Base-by-base conservation (phyloP, 225 moss, liverwort and hornwort genomes). In the Lunularia cruciata region DNA sequence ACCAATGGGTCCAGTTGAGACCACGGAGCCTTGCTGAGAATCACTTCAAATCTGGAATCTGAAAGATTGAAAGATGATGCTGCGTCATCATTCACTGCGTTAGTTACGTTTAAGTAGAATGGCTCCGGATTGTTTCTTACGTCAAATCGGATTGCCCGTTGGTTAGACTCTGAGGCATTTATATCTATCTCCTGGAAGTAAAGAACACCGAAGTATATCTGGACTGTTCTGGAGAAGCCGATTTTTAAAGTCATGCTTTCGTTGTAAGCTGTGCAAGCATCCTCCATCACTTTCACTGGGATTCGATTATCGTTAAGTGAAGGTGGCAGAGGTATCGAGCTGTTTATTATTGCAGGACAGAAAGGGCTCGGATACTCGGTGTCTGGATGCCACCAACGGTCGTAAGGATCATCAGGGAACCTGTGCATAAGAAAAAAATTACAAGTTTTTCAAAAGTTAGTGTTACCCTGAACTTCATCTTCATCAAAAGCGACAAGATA, bases 381-480 rank as follows among this genome's bases (percentile, higher is more conserved):
- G 10, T 61, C 23, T 22, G 37, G 22, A 39, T 3, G 9, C 71
- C 71, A 72, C 30, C 61, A 37, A 11, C 71, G 54, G 30, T 72
- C 71, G 22, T 72, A 72, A 8, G 2, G 39, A 38, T 72, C 71
- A 39, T 49, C 71, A 0, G 61, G 71, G 42, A 33, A 72, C 56
- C 71, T 72, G 61, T n/a, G 34, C 57, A 34, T 57, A 9, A n/a
- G n/a, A n/a, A n/a, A n/a, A n/a, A n/a, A n/a, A n/a, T n/a, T n/a
- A n/a, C n/a, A n/a, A n/a, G n/a, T n/a, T n/a, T n/a, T n/a, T n/a
- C n/a, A n/a, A n/a, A n/a, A n/a, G n/a, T n/a, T n/a, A n/a, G n/a
- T n/a, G n/a, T n/a, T n/a, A n/a, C n/a, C n/a, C n/a, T n/a, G n/a
- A n/a, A n/a, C n/a, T n/a, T n/a, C n/a, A n/a, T n/a, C n/a, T n/a